These are phyloP conservation scores for Heteromeles arbutifolia DNA, from an alignment of 306 rosid species.

Conservation along the genomic window DNA sequence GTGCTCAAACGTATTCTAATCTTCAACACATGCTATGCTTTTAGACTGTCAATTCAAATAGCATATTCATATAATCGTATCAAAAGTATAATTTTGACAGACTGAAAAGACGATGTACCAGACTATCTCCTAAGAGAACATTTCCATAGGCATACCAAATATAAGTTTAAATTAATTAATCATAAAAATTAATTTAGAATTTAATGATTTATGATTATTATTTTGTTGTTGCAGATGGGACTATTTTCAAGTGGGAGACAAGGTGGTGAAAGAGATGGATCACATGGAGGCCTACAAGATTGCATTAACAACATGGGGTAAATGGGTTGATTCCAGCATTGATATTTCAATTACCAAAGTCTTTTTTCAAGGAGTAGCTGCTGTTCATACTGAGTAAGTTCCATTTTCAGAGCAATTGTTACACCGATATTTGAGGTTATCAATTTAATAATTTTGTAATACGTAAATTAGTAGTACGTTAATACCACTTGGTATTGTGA, in stretches of 20 bases:
- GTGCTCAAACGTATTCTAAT: slow-evolving; percentile 24
- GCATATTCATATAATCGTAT: neutral
- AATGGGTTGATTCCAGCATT: slow-evolving; percentile 56
- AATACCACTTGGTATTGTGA: too few species aligned
- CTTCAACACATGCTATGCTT: too few species aligned
- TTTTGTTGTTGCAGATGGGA: slow-evolving; percentile 43
- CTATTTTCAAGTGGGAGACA: slow-evolving; percentile 48
- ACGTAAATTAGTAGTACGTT: too few species aligned
- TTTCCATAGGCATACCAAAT: neutral
- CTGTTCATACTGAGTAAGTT: slow-evolving; percentile 52
- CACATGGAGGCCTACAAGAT: slow-evolving; percentile 55
- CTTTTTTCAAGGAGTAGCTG: slow-evolving; percentile 73
- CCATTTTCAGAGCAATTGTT: neutral
- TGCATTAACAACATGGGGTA: slow-evolving; percentile 65
- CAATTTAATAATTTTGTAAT: neutral
- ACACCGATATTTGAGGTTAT: too few species aligned
- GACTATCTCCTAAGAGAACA: neutral
- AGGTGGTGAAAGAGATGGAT: slow-evolving; percentile 48
- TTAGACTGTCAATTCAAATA: neutral
- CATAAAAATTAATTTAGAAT: neutral
- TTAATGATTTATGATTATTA: neutral
- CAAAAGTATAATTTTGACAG: too few species aligned
- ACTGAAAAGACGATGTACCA: neutral
- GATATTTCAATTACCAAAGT: slow-evolving; percentile 53
- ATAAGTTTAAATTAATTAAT: neutral